Base-by-base conservation (phyloP, 768 basidiomycete genomes). In the Kwoniella europaea region DNA sequence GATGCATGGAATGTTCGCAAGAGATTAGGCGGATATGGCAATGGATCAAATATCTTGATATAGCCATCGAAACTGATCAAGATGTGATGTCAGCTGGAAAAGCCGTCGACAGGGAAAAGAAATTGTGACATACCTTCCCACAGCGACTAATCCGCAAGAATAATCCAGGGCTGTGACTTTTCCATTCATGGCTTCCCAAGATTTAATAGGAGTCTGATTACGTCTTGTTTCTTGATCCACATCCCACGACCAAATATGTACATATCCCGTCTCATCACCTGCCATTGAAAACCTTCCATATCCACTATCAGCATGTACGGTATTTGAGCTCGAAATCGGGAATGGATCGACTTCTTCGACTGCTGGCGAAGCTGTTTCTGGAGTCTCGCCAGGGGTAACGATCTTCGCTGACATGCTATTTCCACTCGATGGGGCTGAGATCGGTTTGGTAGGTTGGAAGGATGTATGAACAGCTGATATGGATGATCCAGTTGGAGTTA, bases 11-110 rank as follows among this genome's bases (percentile, higher is more conserved):
- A 77, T 3, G 76, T 68, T 6, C 79, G 75, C 2, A 82, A 61
- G 3, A 76, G 71, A 0, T 29, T 52, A 4, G 81, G 81, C 0
- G 74, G 68, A 2, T 56, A 56, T 15, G 78, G 59, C 0, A 80
- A 70, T 5, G 81, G 79, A 59, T 82, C 81, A 63, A 67, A 82
- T 12, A 82, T 63, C 54, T 78, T 76, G 61, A 82, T 75, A 55
- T 69, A 69, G 10, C 78, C 81, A 24, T 79, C 75, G 55, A 68
- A 74, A 16, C 79, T 80, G 62, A 29, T 15, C 24, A n/a, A 52
- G 3, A 4, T 46, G n/a, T 24, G 7, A 42, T 15, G 43, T 68
- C 52, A 68, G 67, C 60, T 18, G 42, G 15, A 9, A 18, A 6
- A 52, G 3, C 52, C 16, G 16, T 7, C 35, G 35, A 29, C 0